Evolutionary conservation across 2,329 filamentous ascomycete species (phyloP).

Genomic region (Pyrenophora teres): DNA sequence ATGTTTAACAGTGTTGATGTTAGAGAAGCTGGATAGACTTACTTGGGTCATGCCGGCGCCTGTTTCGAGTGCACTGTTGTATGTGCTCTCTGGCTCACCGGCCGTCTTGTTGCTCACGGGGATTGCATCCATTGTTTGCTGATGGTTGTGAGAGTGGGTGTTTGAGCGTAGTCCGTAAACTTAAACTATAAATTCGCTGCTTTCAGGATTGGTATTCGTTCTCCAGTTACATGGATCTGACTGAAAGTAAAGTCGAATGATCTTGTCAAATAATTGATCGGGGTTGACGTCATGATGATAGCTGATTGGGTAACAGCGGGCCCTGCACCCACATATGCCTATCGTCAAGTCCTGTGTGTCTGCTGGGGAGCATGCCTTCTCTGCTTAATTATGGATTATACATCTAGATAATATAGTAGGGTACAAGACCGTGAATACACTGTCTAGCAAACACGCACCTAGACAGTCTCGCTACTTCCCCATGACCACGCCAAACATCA

Average conservation of each 20-base stretch:
- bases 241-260: neutral
- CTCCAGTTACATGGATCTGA: neutral
- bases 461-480: no score
- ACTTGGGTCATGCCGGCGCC: conserved; percentile 65
- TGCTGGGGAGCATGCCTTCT: no score
- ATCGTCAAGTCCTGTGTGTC: no score
- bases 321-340: neutral
- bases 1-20: neutral
- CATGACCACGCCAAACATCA: no score
- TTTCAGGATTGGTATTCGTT: neutral
- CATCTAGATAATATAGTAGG: no score
- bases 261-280: neutral
- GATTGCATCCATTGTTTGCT: conserved; percentile 39
- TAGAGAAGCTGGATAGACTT: conserved; percentile 1
- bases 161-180: neutral
- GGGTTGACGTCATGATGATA: conserved; percentile 15
- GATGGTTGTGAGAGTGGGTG: neutral
- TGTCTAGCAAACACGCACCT: no score
- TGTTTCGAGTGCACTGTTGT: conserved; percentile 64
- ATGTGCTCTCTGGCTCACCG: conserved; percentile 58
- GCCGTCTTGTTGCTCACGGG: conserved; percentile 50
- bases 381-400: no score
- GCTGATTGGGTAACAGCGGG: conserved; percentile 1
- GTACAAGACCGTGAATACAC: no score
- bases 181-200: neutral